Conservation (phyloP, 345 rosid genomes). For the Arabis hirsuta region DNA sequence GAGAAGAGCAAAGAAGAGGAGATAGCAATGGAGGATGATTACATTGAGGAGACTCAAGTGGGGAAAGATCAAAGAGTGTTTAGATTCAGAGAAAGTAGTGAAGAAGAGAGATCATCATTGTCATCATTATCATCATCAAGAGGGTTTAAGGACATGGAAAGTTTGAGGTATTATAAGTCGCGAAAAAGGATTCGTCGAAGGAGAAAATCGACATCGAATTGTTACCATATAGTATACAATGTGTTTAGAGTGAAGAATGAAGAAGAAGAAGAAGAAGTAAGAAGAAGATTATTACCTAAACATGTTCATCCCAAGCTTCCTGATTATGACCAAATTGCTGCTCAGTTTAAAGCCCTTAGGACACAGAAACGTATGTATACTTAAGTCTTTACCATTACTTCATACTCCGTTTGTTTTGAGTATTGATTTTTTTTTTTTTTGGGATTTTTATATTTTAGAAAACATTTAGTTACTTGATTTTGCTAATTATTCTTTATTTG, state of each 20-base stretch:
- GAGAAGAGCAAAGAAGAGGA: constrained; percentile 29
- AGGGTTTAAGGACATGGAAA: constrained; percentile 26
- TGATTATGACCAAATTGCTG: constrained; percentile 76
- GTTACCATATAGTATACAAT: constrained; percentile 42
- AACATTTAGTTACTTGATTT: background rate
- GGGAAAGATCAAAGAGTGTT: constrained; percentile 37
- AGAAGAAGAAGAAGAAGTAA: constrained; percentile 25
- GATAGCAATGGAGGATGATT: constrained; percentile 27
- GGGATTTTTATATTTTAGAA: background rate
- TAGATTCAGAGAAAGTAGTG: constrained; percentile 39
- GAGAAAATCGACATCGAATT: constrained; percentile 28
- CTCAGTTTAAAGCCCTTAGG: constrained; percentile 52
- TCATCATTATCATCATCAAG: constrained; percentile 9
- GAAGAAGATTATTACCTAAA: constrained; percentile 37
- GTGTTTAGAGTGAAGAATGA: constrained; percentile 39
- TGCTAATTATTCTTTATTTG: background rate
- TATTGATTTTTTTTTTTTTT: background rate
- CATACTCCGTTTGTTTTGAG: background rate
- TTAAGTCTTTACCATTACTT: constrained; percentile 11
- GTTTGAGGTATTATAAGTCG: constrained; percentile 30
- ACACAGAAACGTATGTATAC: constrained; percentile 27
- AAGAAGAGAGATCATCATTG: constrained; percentile 31
- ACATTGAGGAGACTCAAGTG: constrained; percentile 34
- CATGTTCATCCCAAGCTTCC: constrained; percentile 94
- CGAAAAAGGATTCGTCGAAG: background rate